phyloP scores from a whole-genome alignment of 306 rosid genomes.

The Gleditsia sinensis region DNA sequence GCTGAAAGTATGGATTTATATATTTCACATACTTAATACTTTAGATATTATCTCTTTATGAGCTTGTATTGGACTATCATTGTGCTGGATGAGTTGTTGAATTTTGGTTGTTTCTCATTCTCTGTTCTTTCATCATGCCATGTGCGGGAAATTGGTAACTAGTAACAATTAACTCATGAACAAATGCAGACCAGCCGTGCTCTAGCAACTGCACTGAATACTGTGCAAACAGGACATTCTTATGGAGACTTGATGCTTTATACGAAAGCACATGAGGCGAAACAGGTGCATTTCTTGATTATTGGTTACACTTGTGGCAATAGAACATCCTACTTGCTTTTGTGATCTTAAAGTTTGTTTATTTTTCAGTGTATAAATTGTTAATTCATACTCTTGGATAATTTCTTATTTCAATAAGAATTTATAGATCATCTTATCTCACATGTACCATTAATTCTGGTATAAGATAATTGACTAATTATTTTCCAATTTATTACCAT shows the following conservation, averaged over 20 bases:
- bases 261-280: slow-evolving; percentile 62
- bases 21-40: background rate
- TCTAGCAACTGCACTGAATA: slow-evolving; percentile 77
- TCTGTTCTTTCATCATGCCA: background rate
- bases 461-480: background rate
- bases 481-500: background rate
- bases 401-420: slow-evolving; percentile 3
- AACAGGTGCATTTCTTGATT: slow-evolving; percentile 57
- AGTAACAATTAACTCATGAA: slow-evolving; percentile 18
- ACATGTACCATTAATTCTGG: slow-evolving; percentile 12
- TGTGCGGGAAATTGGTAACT: background rate
- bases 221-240: slow-evolving; percentile 81
- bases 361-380: slow-evolving; percentile 3
- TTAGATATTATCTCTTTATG: background rate
- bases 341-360: slow-evolving; percentile 22
- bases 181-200: slow-evolving; percentile 75
- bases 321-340: slow-evolving; percentile 23
- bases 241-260: slow-evolving; percentile 88
- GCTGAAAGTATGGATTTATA: background rate
- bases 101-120: slow-evolving; percentile 7
- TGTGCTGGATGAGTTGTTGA: background rate
- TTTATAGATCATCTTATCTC: slow-evolving; percentile 13
- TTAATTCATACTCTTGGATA: background rate
- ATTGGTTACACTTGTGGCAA: background rate
- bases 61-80: background rate